phyloP scores from a whole-genome alignment of 1,284 basidiomycete species.

The Rhodotorula sp. region DNA sequence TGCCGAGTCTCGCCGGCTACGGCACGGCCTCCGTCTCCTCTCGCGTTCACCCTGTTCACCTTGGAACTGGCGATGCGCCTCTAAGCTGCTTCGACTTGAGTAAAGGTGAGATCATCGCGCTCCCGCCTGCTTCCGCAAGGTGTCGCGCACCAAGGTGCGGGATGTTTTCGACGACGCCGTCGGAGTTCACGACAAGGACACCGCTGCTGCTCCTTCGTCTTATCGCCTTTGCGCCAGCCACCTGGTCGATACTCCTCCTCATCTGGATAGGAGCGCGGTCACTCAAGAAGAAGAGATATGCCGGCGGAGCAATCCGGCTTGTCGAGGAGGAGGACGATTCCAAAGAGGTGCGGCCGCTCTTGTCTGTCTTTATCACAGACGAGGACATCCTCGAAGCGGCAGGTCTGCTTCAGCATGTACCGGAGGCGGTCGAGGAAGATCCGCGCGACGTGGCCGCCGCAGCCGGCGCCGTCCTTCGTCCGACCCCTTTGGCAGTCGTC shows the following conservation, averaged over 20 bases:
- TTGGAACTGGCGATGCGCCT: no score
- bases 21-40: no score
- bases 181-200: no score
- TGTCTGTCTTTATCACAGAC: constrained; percentile 18
- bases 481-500: constrained; percentile 1
- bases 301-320: neutral
- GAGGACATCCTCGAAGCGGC: constrained; percentile 14
- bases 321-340: neutral
- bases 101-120: no score
- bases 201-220: neutral
- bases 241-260: constrained; percentile 4
- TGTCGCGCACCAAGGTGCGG: no score
- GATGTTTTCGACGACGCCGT: no score
- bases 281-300: no score
- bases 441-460: neutral
- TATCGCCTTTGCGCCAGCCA: neutral
- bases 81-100: no score
- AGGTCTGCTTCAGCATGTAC: neutral
- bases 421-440: neutral
- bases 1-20: no score
- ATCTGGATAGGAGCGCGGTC: no score
- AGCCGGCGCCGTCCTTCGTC: constrained; percentile 1
- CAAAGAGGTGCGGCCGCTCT: neutral
- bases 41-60: no score
- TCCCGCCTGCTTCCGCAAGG: no score